Conservation (phyloP, 371 early-diverging fungal genomes). For the Mortierella sp. region DNA sequence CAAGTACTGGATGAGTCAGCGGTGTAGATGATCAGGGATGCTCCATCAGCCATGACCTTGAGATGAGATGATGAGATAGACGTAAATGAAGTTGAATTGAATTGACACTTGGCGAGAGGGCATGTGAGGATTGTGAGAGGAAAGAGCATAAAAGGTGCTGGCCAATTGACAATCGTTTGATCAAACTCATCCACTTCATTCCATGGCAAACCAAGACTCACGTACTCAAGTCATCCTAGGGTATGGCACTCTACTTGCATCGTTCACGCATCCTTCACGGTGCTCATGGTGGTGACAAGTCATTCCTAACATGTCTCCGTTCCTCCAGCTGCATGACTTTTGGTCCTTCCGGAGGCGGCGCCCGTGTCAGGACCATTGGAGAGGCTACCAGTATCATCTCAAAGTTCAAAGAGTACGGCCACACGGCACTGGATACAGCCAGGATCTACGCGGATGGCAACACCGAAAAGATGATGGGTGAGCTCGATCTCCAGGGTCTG, state of each 20-base stretch:
- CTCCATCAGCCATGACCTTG: too few relatives aligned
- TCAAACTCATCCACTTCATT: neutral
- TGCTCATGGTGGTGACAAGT: neutral
- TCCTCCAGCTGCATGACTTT: conserved; percentile 37
- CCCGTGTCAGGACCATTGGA: conserved; percentile 43
- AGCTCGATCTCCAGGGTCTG: conserved; percentile 33
- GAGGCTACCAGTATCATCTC: conserved; percentile 31
- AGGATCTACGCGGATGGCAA: conserved; percentile 45
- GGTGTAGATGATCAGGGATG: too few relatives aligned
- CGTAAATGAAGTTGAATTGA: too few relatives aligned
- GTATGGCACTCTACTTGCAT: conserved; percentile 19
- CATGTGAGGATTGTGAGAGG: too few relatives aligned
- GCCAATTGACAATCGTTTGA: too few relatives aligned
- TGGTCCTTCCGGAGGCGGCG: conserved; percentile 33
- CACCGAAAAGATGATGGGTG: conserved; percentile 45
- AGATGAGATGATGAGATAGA: too few relatives aligned
- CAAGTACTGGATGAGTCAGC: too few relatives aligned
- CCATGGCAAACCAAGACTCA: conserved; percentile 10
- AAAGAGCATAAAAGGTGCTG: too few relatives aligned
- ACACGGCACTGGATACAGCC: conserved; percentile 43
- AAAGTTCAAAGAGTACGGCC: conserved; percentile 31
- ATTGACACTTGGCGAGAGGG: too few relatives aligned
- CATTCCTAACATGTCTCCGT: neutral
- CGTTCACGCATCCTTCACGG: too few relatives aligned
- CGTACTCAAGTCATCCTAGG: conserved; percentile 41